A percentile compares a stretch with the other conserved stretches of the same genome.
Conservation (phyloP, 768 basidiomycete species). For the Boletus tomentosulus region DNA sequence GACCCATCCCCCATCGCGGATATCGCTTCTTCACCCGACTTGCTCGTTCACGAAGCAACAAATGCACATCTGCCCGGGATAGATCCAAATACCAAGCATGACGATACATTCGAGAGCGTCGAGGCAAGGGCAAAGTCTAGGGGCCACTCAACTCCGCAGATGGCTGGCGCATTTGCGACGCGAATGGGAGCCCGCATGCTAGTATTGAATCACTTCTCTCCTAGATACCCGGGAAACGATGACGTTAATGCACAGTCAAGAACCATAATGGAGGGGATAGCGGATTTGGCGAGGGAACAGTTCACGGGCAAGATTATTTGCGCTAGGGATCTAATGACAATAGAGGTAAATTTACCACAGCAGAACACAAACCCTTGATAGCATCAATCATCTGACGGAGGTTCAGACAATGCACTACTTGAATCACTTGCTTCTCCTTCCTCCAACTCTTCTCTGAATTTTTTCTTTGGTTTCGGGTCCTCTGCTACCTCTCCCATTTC, state of each 20-base stretch:
- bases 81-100: conserved; percentile 53
- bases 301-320: conserved; percentile 60
- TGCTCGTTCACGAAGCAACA: conserved; percentile 87
- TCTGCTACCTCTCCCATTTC: conserved; percentile 93
- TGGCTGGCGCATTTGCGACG: conserved; percentile 81
- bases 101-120: conserved; percentile 59
- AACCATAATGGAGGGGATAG: conserved; percentile 61
- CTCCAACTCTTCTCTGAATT: conserved; percentile 67
- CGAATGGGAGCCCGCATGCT: conserved; percentile 56
- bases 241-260: conserved; percentile 45
- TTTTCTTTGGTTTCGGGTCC: conserved; percentile 54
- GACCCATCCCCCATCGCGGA: conserved; percentile 66
- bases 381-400: conserved; percentile 50
- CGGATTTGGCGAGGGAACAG: conserved; percentile 46
- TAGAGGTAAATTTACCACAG: conserved; percentile 47
- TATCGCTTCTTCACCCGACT: conserved; percentile 60
- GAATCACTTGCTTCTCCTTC: conserved; percentile 84
- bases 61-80: conserved; percentile 76
- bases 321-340: conserved; percentile 70
- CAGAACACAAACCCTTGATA: conserved; percentile 11
- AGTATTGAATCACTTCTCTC: conserved; percentile 82
- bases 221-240: conserved; percentile 71
- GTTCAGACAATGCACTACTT: conserved; percentile 74
- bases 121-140: conserved; percentile 63
- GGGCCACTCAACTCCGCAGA: conserved; percentile 90